These are phyloP conservation scores for Clavispora phyllophila DNA, from an alignment of 805 yeast species.

Conservation along the genomic window DNA sequence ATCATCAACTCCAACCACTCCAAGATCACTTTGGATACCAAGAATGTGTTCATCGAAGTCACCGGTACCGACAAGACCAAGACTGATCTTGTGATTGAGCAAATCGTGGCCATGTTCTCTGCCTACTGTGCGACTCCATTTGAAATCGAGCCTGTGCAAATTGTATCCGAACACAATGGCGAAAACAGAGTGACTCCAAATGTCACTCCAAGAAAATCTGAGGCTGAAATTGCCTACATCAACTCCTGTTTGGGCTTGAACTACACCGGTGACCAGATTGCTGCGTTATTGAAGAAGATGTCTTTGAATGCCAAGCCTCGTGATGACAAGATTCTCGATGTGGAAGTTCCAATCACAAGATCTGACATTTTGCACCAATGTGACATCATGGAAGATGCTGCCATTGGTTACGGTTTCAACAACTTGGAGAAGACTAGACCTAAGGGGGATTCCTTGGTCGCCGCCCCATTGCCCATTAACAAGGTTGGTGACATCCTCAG, in stretches of 20 bases:
- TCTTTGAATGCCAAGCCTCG: constrained; percentile 59
- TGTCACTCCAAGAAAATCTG: constrained; percentile 58
- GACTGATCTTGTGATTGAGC: constrained; percentile 87
- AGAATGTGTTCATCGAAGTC: constrained; percentile 84
- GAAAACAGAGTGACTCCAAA: constrained; percentile 75
- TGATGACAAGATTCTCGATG: constrained; percentile 51
- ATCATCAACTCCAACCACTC: constrained; percentile 90
- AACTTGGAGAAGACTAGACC: constrained; percentile 76
- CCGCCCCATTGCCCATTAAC: constrained; percentile 86
- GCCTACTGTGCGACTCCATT: constrained; percentile 78
- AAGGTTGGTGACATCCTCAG: constrained; percentile 88
- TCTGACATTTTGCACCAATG: constrained; percentile 95
- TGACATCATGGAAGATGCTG: constrained; percentile 98
- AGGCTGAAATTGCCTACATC: constrained; percentile 77
- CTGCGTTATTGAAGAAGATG: constrained; percentile 71
- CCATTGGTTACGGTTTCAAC: constrained; percentile 92
- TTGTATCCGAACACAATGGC: constrained; percentile 75
- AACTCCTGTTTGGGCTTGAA: constrained; percentile 90
- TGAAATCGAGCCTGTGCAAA: constrained; percentile 83
- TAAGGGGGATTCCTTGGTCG: constrained; percentile 72
- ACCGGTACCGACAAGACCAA: constrained; percentile 96
- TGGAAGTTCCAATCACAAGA: constrained; percentile 86
- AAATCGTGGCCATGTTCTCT: constrained; percentile 92
- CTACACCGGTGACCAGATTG: constrained; percentile 62
- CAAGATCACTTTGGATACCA: constrained; percentile 80